phyloP scores from a whole-genome alignment of 2,329 filamentous ascomycete species.

The Colletotrichum ledebouriae region DNA sequence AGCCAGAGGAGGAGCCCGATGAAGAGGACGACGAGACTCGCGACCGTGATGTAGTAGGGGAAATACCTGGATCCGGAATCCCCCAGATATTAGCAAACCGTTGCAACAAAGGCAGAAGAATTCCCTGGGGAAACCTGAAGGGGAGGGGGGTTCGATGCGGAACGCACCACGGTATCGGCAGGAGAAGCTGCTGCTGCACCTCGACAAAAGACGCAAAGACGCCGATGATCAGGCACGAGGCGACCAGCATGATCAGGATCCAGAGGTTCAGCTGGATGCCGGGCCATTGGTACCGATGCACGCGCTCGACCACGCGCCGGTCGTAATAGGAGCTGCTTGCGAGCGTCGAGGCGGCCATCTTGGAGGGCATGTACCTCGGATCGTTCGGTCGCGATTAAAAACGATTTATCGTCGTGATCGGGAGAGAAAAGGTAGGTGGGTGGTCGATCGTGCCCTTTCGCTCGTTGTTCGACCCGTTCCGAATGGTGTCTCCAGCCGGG shows the following conservation, averaged over 20 bases:
- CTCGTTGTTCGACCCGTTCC: no score
- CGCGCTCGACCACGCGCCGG: slow-evolving; percentile 57
- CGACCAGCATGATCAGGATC: slow-evolving; percentile 75
- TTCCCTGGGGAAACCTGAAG: neutral
- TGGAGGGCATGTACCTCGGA: neutral
- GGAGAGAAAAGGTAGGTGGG: no score
- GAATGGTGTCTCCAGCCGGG: no score
- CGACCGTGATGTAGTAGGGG: slow-evolving; percentile 73
- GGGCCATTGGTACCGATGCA: slow-evolving; percentile 77
- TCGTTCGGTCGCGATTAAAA: no score
- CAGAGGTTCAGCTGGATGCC: slow-evolving; percentile 76
- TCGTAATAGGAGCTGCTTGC: slow-evolving; percentile 60
- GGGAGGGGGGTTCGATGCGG: neutral
- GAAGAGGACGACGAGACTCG: slow-evolving; percentile 73
- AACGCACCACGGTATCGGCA: slow-evolving; percentile 72
- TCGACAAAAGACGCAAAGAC: slow-evolving; percentile 72
- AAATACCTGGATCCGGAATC: slow-evolving; percentile 68
- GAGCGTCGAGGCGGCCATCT: slow-evolving; percentile 52
- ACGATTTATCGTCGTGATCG: no score
- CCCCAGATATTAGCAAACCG: neutral
- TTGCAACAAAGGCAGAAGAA: neutral
- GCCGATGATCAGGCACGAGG: slow-evolving; percentile 70
- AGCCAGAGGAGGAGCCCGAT: slow-evolving; percentile 74
- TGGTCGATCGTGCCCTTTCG: no score
- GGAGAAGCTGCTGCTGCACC: slow-evolving; percentile 67